A percentile compares a stretch with the other conserved stretches of the same genome.
These are phyloP conservation scores for Coniella lustricola DNA, from an alignment of 2,329 filamentous ascomycete genomes.

Conservation along the genomic window DNA sequence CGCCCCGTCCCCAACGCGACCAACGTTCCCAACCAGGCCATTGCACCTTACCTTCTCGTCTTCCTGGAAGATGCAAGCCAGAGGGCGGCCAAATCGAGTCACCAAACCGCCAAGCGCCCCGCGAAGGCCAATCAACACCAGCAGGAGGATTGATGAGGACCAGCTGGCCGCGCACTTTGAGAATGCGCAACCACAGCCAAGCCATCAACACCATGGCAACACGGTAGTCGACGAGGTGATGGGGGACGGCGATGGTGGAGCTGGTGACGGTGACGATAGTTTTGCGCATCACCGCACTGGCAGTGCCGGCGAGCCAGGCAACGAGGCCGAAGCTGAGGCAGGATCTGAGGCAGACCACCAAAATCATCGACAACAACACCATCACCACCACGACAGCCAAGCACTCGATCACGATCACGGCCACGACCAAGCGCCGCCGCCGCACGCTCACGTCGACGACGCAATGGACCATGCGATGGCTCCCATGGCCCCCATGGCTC, in stretches of 20 bases:
- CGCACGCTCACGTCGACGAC: constrained; percentile 4
- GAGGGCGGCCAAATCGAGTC: constrained; percentile 6
- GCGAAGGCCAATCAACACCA: constrained; percentile 2
- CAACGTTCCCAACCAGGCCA: not conserved
- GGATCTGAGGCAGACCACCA: not conserved
- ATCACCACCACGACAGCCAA: not conserved
- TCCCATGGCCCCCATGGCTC: constrained; percentile 15
- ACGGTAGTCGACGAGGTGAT: constrained; percentile 8
- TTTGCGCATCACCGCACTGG: too few species aligned
- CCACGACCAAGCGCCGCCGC: constrained; percentile 3
- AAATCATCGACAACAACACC: constrained; percentile 1
- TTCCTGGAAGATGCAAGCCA: constrained; percentile 4
- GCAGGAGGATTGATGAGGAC: constrained; percentile 14
- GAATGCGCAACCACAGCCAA: not conserved
- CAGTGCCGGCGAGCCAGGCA: not conserved
- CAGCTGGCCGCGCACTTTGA: constrained; percentile 13
- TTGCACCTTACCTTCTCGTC: not conserved
- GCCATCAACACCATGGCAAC: constrained; percentile 1
- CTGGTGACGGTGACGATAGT: not conserved
- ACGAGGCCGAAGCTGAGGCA: constrained; percentile 1
- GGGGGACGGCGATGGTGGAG: constrained; percentile 3
- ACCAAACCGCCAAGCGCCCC: constrained; percentile 8
- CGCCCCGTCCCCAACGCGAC: not conserved
- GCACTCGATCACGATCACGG: not conserved
- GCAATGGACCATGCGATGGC: constrained; percentile 14